Evolutionary conservation across 148 eudicot genomes (phyloP).

Genomic region (Tetragonia tetragonoides): DNA sequence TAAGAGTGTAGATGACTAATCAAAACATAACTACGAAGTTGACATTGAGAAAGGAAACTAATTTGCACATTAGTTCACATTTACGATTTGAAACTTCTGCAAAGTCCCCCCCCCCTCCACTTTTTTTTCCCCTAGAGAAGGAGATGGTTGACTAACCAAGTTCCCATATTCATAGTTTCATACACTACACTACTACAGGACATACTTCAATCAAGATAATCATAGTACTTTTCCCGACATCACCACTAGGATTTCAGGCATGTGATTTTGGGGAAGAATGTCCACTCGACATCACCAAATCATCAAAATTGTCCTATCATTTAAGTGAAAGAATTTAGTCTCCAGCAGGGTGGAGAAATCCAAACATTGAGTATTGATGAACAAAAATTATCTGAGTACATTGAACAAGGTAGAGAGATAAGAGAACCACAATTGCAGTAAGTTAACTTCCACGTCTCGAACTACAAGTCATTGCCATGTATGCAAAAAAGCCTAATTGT

Average conservation of each 20-base stretch:
- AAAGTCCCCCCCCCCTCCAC: no score
- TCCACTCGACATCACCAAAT: background rate
- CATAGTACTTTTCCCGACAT: background rate
- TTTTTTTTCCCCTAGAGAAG: background rate
- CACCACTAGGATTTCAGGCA: background rate
- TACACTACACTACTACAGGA: no score
- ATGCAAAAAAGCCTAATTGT: background rate
- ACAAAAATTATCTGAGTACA: background rate
- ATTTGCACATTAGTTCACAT: background rate
- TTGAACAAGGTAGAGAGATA: background rate
- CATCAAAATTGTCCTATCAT: background rate
- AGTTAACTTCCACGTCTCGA: background rate
- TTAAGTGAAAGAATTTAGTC: background rate
- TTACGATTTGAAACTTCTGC: background rate
- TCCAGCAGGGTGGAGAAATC: background rate
- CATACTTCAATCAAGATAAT: background rate
- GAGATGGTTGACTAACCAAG: background rate
- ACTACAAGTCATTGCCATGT: background rate
- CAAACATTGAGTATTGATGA: background rate
- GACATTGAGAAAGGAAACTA: background rate
- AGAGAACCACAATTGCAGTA: background rate
- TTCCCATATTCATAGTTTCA: background rate
- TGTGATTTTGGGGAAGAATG: background rate
- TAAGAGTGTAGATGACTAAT: background rate
- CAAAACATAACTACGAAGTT: background rate